Evolutionary conservation across 139 green algal genomes (phyloP).

Genomic region (Micractinium sp.): DNA sequence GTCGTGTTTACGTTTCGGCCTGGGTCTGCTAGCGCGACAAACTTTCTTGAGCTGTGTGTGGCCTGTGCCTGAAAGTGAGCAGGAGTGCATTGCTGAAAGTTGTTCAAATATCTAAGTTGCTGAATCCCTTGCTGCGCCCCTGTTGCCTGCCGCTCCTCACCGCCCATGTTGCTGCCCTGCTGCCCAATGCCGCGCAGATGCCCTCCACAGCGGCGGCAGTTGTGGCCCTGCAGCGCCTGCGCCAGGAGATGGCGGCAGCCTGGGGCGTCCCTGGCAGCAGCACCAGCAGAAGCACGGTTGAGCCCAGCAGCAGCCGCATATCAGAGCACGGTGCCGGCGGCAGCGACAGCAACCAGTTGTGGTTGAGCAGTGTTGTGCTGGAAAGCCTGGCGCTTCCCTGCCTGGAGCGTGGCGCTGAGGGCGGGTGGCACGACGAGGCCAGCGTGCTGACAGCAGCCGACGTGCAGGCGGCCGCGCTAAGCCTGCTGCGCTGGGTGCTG

Average conservation of each 20-base stretch:
- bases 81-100: not conserved
- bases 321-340: too few relatives aligned
- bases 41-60: too few relatives aligned
- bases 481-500: constrained; percentile 45
- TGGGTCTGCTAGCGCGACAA: too few relatives aligned
- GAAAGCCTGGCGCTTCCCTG: constrained; percentile 14
- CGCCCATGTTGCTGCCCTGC: not conserved
- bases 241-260: constrained; percentile 35
- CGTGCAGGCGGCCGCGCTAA: constrained; percentile 31
- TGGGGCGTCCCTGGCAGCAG: not conserved
- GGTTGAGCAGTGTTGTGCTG: not conserved
- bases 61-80: not conserved
- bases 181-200: not conserved
- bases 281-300: not conserved
- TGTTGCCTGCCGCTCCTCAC: not conserved
- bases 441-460: constrained; percentile 13
- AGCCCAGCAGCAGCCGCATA: not conserved
- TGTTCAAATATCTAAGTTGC: too few relatives aligned
- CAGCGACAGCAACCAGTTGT: not conserved
- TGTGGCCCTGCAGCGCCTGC: constrained; percentile 38
- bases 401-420: not conserved
- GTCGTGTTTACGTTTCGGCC: not conserved
- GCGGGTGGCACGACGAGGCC: constrained; percentile 26
- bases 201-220: constrained; percentile 9
- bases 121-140: not conserved